phyloP scores from a whole-genome alignment of 73 alveolate genomes.

The Symbiodinium natans region DNA sequence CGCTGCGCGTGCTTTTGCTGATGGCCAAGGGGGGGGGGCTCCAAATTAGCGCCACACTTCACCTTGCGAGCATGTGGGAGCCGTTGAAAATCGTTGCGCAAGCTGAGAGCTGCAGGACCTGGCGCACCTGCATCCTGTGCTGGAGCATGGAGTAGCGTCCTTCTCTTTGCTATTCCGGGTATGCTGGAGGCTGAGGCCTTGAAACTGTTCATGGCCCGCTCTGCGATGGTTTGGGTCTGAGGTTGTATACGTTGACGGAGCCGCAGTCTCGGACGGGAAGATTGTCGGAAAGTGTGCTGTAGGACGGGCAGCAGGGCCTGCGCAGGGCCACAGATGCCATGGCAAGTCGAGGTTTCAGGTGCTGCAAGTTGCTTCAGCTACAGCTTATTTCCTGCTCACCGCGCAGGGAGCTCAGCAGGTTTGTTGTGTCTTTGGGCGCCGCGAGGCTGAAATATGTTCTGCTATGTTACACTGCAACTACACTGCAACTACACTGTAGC shows the following conservation, averaged over 20 bases:
- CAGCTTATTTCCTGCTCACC: conserved; percentile 66
- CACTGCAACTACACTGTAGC: background rate
- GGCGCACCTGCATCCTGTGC: background rate
- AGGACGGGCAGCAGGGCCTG: background rate
- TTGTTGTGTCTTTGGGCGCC: no score
- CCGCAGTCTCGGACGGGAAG: background rate
- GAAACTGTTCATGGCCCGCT: no score
- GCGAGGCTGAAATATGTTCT: no score
- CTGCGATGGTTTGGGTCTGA: background rate
- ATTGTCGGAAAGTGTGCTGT: background rate
- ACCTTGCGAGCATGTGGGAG: no score
- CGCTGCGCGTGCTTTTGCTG: no score
- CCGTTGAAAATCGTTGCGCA: background rate
- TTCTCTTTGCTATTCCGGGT: conserved; percentile 59
- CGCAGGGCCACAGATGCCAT: no score
- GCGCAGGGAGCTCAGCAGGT: background rate
- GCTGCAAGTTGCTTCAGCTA: conserved; percentile 60
- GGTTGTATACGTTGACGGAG: conserved; percentile 68
- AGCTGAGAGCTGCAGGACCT: background rate
- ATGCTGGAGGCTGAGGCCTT: background rate
- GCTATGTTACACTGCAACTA: background rate
- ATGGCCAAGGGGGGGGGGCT: no score
- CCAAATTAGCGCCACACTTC: no score
- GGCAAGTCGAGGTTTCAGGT: background rate
- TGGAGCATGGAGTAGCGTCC: conserved; percentile 62